These are phyloP conservation scores for Catharanthus roseus DNA, from an alignment of 257 asterid genomes.

Conservation along the genomic window DNA sequence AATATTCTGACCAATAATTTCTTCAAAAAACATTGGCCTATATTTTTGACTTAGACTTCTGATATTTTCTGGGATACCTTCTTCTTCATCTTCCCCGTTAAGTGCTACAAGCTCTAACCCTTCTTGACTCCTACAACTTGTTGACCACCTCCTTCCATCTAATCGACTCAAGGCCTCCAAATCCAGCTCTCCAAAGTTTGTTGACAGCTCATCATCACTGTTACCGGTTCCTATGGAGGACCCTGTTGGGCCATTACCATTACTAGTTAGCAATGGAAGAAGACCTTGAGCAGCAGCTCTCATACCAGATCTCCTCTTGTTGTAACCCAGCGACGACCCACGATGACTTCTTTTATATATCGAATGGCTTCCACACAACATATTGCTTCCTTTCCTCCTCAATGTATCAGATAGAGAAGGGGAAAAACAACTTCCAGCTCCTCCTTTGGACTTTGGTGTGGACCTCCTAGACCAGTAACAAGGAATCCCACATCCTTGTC, in stretches of 20 bases:
- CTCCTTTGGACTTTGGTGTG: slow-evolving; percentile 74
- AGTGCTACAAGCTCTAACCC: slow-evolving; percentile 51
- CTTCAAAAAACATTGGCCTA: slow-evolving; percentile 84
- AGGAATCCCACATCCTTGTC: slow-evolving; percentile 91
- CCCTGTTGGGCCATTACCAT: slow-evolving; percentile 37
- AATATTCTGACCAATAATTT: slow-evolving; percentile 76
- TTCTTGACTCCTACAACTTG: slow-evolving; percentile 79
- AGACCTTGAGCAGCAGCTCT: slow-evolving; percentile 49
- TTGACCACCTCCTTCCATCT: slow-evolving; percentile 83
- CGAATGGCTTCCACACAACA: slow-evolving; percentile 59
- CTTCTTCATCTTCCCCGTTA: slow-evolving; percentile 44
- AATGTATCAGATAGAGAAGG: slow-evolving; percentile 90
- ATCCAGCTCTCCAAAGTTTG: slow-evolving; percentile 73
- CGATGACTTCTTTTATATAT: slow-evolving; percentile 45
- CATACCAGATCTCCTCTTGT: slow-evolving; percentile 54
- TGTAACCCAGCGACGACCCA: slow-evolving; percentile 43
- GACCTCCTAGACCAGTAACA: slow-evolving; percentile 95
- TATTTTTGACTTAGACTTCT: slow-evolving; percentile 79
- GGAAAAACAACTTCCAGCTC: slow-evolving; percentile 66
- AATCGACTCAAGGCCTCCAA: slow-evolving; percentile 79
- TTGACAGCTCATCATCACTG: slow-evolving; percentile 72
- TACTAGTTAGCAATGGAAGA: slow-evolving; percentile 62
- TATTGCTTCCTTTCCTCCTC: slow-evolving; percentile 74
- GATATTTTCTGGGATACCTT: slow-evolving; percentile 58
- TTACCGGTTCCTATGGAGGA: slow-evolving; percentile 57